Conservation (phyloP, 805 yeast genomes). For the Barnettozyma sucrosica region DNA sequence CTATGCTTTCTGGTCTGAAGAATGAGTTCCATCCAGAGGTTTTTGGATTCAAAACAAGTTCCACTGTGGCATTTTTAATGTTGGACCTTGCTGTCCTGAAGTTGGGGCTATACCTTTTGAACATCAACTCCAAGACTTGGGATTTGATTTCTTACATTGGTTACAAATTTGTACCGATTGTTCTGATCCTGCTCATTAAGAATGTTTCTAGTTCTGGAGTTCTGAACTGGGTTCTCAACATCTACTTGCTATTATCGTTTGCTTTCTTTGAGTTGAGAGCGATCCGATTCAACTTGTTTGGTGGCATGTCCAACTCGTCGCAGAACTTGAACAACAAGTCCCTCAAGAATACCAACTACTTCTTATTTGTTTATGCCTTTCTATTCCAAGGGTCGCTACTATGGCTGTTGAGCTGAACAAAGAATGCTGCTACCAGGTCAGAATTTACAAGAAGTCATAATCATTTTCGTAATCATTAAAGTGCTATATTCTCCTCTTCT, state of each 20-base stretch:
- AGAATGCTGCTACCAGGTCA: not conserved
- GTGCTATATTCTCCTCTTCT: conserved; percentile 18
- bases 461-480: conserved; percentile 1
- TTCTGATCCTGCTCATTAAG: conserved; percentile 49
- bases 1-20: conserved; percentile 75
- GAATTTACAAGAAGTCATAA: not conserved
- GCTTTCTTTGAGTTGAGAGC: conserved; percentile 63
- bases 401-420: conserved; percentile 49
- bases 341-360: conserved; percentile 79
- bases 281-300: conserved; percentile 36
- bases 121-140: conserved; percentile 64
- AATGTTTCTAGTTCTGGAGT: conserved; percentile 35
- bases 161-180: conserved; percentile 84
- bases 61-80: conserved; percentile 75
- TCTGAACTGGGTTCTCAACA: conserved; percentile 44
- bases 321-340: conserved; percentile 60
- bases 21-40: conserved; percentile 92
- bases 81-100: conserved; percentile 73
- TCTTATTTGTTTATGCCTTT: conserved; percentile 78
- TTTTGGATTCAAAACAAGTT: conserved; percentile 80
- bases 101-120: conserved; percentile 75
- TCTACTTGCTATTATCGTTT: conserved; percentile 48
- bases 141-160: conserved; percentile 89
- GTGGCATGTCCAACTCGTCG: conserved; percentile 39
- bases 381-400: conserved; percentile 70